phyloP scores from a whole-genome alignment of 2,329 filamentous ascomycete species.

The Calonectria hawksworthii region DNA sequence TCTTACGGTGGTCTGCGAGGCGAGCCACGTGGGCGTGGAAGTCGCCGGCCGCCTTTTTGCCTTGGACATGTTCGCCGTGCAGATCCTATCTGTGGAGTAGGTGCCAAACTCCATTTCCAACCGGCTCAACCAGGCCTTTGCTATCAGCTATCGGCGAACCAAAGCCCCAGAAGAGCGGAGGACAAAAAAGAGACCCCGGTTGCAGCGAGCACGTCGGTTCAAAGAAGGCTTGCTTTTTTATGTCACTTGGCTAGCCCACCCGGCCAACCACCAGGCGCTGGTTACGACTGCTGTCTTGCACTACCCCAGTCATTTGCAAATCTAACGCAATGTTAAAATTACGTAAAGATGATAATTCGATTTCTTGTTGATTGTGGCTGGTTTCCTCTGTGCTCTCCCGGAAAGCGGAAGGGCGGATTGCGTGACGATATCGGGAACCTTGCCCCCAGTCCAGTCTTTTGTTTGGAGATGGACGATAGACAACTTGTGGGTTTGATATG shows the following conservation, averaged over 20 bases:
- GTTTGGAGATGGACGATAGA: not conserved
- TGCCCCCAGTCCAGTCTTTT: not conserved
- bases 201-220: not conserved
- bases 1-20: not conserved
- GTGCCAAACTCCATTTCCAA: not conserved
- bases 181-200: not conserved
- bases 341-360: not conserved
- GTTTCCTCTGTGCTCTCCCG: not conserved
- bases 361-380: not conserved
- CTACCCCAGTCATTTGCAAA: not conserved
- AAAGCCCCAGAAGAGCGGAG: not conserved
- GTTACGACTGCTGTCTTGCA: not conserved
- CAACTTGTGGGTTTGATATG: not conserved
- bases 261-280: not conserved
- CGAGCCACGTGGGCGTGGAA: conserved; percentile 1
- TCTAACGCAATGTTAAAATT: not conserved
- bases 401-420: not conserved
- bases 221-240: not conserved
- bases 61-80: not conserved
- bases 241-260: not conserved
- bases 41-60: not conserved
- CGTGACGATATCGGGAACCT: not conserved
- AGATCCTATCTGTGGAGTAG: not conserved
- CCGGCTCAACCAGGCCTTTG: not conserved
- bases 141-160: not conserved